These are phyloP conservation scores for Trifolium pratense DNA, from an alignment of 306 rosid species.

Conservation along the genomic window DNA sequence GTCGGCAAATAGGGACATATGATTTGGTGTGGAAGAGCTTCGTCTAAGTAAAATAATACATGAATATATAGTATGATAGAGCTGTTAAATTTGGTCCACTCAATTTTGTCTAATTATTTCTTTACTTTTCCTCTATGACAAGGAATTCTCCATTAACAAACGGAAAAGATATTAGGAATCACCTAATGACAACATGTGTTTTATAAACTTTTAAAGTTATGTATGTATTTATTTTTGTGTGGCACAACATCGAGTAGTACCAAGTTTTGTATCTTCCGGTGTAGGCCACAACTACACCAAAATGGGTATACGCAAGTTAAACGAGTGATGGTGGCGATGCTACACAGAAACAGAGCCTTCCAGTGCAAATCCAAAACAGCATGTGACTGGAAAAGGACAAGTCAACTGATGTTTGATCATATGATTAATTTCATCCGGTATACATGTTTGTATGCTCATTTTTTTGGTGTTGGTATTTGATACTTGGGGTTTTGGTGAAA, in stretches of 20 bases:
- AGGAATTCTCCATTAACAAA: background rate
- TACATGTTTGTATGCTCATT: too few relatives aligned
- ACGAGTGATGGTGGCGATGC: background rate
- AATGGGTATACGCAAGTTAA: background rate
- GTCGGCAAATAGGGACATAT: background rate
- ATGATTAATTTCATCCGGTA: too few relatives aligned
- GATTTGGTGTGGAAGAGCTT: background rate
- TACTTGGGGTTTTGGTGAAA: too few relatives aligned
- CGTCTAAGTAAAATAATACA: too few relatives aligned
- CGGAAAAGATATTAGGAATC: background rate
- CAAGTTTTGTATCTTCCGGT: conserved; percentile 30
- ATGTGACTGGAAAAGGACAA: conserved; percentile 23
- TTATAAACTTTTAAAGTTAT: background rate
- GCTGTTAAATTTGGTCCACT: too few relatives aligned
- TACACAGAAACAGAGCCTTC: background rate
- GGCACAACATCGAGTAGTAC: background rate
- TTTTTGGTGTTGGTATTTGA: too few relatives aligned
- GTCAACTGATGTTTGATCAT: background rate
- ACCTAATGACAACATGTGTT: background rate
- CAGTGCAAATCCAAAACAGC: background rate
- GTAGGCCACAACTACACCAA: conserved; percentile 36
- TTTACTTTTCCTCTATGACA: too few relatives aligned
- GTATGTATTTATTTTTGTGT: background rate
- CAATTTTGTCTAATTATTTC: too few relatives aligned
- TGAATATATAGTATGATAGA: too few relatives aligned